Percentiles rank a stretch among this genome's conserved stretches.
Evolutionary conservation across 176 grass and related monocot species (phyloP).

Genomic region (Poa pratensis): DNA sequence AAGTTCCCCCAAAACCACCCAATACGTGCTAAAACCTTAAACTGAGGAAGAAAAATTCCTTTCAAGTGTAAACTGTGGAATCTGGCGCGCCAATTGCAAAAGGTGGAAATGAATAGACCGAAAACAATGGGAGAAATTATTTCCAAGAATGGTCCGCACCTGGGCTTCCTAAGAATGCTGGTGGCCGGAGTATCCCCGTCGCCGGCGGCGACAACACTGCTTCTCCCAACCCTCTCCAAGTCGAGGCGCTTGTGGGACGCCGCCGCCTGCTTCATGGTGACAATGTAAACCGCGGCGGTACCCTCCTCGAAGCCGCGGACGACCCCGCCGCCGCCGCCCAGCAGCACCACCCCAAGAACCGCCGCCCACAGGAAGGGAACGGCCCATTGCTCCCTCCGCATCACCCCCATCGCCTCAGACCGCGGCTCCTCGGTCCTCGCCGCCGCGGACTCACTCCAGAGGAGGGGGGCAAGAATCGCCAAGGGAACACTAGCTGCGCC

Average conservation of each 20-base stretch:
- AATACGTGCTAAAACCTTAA: not conserved
- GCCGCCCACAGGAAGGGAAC: slow-evolving; percentile 5
- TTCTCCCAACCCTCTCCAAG: slow-evolving; percentile 56
- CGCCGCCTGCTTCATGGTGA: slow-evolving; percentile 79
- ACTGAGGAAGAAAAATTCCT: not conserved
- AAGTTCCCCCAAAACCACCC: slow-evolving; percentile 2
- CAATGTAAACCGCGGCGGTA: slow-evolving; percentile 80
- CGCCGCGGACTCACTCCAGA: not conserved
- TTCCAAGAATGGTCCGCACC: slow-evolving; percentile 45
- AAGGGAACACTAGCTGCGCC: slow-evolving; percentile 23
- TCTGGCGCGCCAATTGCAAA: not conserved
- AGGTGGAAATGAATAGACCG: not conserved
- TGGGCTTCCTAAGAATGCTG: slow-evolving; percentile 68
- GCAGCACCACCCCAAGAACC: slow-evolving; percentile 43
- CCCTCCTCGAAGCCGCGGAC: slow-evolving; percentile 57
- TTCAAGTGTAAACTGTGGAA: not conserved
- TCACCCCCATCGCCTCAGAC: slow-evolving; percentile 37
- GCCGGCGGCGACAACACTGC: slow-evolving; percentile 31
- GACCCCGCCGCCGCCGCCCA: slow-evolving; percentile 5
- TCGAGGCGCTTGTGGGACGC: slow-evolving; percentile 58
- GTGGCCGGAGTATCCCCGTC: slow-evolving; percentile 51
- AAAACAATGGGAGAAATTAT: not conserved
- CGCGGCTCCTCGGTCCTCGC: not conserved
- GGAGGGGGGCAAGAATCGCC: slow-evolving; percentile 19
- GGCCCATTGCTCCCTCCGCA: slow-evolving; percentile 8